phyloP scores from a whole-genome alignment of 23 red algal species.

The Gracilariopsis chorda region DNA sequence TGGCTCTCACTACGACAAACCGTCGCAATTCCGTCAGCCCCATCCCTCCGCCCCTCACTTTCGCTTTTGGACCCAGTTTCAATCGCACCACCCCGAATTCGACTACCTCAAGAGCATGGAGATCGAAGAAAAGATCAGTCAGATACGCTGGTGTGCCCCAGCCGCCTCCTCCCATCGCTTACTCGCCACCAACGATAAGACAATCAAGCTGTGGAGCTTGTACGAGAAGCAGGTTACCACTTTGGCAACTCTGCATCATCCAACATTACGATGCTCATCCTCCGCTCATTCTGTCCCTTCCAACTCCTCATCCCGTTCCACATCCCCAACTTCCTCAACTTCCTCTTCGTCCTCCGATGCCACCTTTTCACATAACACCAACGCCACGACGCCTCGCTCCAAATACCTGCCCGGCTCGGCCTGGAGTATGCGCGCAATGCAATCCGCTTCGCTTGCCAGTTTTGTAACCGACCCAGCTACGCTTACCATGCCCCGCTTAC shows the following conservation, averaged over 20 bases:
- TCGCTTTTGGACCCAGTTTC: slow-evolving; percentile 99
- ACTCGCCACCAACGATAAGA: slow-evolving; percentile 94
- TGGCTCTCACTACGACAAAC: neutral
- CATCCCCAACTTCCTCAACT: neutral
- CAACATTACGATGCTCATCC: neutral
- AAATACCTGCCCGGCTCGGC: neutral
- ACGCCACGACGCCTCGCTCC: neutral
- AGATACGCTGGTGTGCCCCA: slow-evolving; percentile 87
- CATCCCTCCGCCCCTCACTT: slow-evolving; percentile 13
- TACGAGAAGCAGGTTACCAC: slow-evolving; percentile 60
- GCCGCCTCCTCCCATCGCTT: slow-evolving; percentile 69
- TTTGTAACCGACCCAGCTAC: neutral
- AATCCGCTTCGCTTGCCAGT: neutral
- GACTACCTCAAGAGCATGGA: slow-evolving; percentile 98
- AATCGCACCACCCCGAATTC: slow-evolving; percentile 94
- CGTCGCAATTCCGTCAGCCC: neutral
- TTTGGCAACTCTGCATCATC: slow-evolving; percentile 15
- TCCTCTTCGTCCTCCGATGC: neutral
- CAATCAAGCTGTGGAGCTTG: slow-evolving; percentile 97
- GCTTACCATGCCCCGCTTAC: slow-evolving; percentile 35
- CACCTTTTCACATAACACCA: neutral
- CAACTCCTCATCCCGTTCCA: neutral
- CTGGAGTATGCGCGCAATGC: neutral
- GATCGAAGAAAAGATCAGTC: slow-evolving; percentile 99
- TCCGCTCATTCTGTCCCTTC: neutral